Base-by-base conservation (phyloP, 345 rosid genomes). In the Aurinia saxatilis region DNA sequence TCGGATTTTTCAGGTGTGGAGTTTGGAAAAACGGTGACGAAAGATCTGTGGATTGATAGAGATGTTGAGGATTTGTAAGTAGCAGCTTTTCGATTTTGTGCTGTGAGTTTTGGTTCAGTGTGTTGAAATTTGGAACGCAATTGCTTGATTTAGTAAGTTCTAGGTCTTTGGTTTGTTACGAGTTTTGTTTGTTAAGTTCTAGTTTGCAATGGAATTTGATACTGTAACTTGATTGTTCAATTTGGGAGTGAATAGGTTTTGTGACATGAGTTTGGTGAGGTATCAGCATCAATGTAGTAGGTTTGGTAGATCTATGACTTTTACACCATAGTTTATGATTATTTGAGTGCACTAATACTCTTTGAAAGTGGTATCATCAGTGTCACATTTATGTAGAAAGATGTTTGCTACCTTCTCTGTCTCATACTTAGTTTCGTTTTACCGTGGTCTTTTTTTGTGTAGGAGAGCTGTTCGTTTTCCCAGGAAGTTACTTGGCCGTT, bases 401-500 rank as follows among this genome's bases (percentile, higher is more conserved):
- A 36, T 55, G 40, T 39, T n/a, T 12, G 44, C 15, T 57, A 18
- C 18, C 6, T 37, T 7, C 7, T 47, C 25, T 48, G 3, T 21
- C 44, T 16, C 17, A 7, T 37, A 13, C 33, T 47, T 47, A 10
- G 2, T 7, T 18, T 29, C 27, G 6, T 48, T 39, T 14, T 31
- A 51, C 66, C 39, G 31, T 58, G 1, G 35, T 56, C 13, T n/a
- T 25, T 3, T 38, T 33, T 19, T 36, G 11, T 62, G 50, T 12
- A 70, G 74, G 68, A 38, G 30, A 54, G 30, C 10, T 0, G 31
- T 62, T 70, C 7, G 58, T 18, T 21, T 38, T 15, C 74, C 47
- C n/a, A 70, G 74, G 64, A 70, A 70, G 16, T 37, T 60, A 47
- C 74, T 70, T 62, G 68, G 57, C 34, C 37, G 16, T 62, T 51